Percentiles rank a stretch among this genome's conserved stretches.
Conservation (phyloP, 2,329 filamentous ascomycete genomes). For the Apiospora koreana region DNA sequence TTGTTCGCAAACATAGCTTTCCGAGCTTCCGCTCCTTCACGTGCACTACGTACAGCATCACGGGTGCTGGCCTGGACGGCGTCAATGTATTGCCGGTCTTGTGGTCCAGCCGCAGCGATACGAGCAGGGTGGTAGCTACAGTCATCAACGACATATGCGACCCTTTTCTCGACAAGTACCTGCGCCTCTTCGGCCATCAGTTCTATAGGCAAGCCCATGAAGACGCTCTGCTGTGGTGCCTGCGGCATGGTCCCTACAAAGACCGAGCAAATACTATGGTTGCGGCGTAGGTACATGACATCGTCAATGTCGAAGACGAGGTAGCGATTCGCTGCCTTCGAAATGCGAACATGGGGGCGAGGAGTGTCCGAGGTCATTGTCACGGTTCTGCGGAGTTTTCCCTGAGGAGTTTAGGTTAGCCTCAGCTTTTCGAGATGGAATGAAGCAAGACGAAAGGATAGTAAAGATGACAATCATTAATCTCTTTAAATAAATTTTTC, state of each 20-base stretch:
- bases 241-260: slow-evolving; percentile 88
- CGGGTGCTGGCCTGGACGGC: slow-evolving; percentile 49
- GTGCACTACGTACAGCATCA: slow-evolving; percentile 28
- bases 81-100: slow-evolving; percentile 59
- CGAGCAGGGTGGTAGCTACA: slow-evolving; percentile 66
- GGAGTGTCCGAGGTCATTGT: slow-evolving; percentile 7
- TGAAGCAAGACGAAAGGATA: slow-evolving; percentile 12
- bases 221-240: slow-evolving; percentile 91
- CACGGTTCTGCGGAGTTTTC: not conserved
- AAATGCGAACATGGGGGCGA: slow-evolving; percentile 67
- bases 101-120: slow-evolving; percentile 55
- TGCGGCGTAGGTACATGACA: slow-evolving; percentile 74
- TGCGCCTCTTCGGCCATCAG: slow-evolving; percentile 88
- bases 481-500: slow-evolving; percentile 49
- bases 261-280: slow-evolving; percentile 83
- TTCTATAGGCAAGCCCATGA: slow-evolving; percentile 84
- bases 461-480: slow-evolving; percentile 37
- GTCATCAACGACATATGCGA: slow-evolving; percentile 82
- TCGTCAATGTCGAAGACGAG: slow-evolving; percentile 86
- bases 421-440: not conserved
- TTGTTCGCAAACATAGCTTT: slow-evolving; percentile 20
- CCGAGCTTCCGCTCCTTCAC: slow-evolving; percentile 14
- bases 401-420: not conserved
- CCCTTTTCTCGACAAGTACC: slow-evolving; percentile 74
- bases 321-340: slow-evolving; percentile 76